Conservation (phyloP, 2,329 filamentous ascomycete genomes). For the Diplocarpon rosae region DNA sequence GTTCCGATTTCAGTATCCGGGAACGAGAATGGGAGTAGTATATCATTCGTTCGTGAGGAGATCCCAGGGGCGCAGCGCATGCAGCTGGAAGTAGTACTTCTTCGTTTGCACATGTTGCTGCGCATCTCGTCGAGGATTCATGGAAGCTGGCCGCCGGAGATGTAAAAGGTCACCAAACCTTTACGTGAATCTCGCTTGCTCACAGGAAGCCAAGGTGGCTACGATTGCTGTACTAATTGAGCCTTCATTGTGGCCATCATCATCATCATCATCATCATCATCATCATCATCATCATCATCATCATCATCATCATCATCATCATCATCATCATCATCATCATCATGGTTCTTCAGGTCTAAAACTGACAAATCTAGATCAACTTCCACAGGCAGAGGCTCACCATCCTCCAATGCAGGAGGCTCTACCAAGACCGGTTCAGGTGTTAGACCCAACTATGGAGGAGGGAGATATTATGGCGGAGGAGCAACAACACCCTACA, state of each 20-base stretch:
- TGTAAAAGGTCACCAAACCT: neutral
- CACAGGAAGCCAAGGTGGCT: neutral
- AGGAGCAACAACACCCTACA: slow-evolving; percentile 51
- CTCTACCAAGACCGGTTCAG: slow-evolving; percentile 45
- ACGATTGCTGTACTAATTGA: neutral
- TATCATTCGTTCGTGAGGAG: too few species aligned
- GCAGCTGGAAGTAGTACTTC: slow-evolving; percentile 15
- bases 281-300: too few species aligned
- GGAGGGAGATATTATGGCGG: slow-evolving; percentile 57
- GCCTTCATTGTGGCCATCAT: too few species aligned
- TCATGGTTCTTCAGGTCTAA: neutral
- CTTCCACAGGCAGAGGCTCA: slow-evolving; percentile 17
- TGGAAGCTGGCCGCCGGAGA: slow-evolving; percentile 1
- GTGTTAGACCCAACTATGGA: slow-evolving; percentile 45
- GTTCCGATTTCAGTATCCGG: slow-evolving; percentile 14
- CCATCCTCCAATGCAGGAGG: slow-evolving; percentile 33
- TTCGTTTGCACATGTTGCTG: neutral
- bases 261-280: too few species aligned
- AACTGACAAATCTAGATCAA: slow-evolving; percentile 10
- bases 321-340: too few species aligned
- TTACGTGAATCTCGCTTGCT: neutral
- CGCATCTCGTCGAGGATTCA: neutral
- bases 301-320: too few species aligned
- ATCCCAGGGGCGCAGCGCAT: neutral
- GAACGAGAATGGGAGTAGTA: neutral